A percentile compares a stretch with the other conserved stretches of the same genome.
Evolutionary conservation across 306 rosid species (phyloP).

Genomic region (Lotus japonicus): DNA sequence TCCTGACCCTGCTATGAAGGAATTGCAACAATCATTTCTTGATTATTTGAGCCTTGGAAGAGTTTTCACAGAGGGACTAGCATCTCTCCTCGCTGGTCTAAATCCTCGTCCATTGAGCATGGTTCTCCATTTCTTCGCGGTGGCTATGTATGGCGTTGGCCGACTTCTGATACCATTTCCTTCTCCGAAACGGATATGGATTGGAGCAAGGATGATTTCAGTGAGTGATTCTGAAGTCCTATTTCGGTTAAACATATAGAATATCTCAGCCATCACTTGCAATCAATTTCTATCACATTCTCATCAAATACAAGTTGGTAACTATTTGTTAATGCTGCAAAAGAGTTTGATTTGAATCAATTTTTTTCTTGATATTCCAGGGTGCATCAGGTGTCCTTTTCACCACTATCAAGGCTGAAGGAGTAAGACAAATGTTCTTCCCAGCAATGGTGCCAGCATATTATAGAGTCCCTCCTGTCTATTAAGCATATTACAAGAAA

Average conservation of each 20-base stretch:
- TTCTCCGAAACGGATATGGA: constrained; percentile 40
- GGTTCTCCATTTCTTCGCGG: constrained; percentile 40
- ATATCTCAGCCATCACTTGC: no score
- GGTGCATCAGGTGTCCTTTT: constrained; percentile 61
- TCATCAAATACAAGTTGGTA: no score
- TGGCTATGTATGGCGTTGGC: constrained; percentile 37
- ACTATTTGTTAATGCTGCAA: not conserved
- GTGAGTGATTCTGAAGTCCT: constrained; percentile 15
- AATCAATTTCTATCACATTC: no score
- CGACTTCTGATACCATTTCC: constrained; percentile 46
- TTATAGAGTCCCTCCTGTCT: constrained; percentile 60
- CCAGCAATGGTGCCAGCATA: constrained; percentile 64
- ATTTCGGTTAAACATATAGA: not conserved
- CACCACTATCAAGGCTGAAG: constrained; percentile 71
- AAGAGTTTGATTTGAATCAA: not conserved
- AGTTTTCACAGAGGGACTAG: constrained; percentile 34
- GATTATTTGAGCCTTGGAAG: constrained; percentile 49
- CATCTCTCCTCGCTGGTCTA: constrained; percentile 43
- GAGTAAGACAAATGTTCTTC: constrained; percentile 73
- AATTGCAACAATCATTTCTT: constrained; percentile 43
- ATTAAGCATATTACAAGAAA: not conserved
- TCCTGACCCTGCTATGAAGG: constrained; percentile 45
- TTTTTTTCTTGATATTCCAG: constrained; percentile 16
- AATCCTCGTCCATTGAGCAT: constrained; percentile 39
- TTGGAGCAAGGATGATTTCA: constrained; percentile 38